Conservation (phyloP, 768 basidiomycete species). For the Tricholoma matsutake region DNA sequence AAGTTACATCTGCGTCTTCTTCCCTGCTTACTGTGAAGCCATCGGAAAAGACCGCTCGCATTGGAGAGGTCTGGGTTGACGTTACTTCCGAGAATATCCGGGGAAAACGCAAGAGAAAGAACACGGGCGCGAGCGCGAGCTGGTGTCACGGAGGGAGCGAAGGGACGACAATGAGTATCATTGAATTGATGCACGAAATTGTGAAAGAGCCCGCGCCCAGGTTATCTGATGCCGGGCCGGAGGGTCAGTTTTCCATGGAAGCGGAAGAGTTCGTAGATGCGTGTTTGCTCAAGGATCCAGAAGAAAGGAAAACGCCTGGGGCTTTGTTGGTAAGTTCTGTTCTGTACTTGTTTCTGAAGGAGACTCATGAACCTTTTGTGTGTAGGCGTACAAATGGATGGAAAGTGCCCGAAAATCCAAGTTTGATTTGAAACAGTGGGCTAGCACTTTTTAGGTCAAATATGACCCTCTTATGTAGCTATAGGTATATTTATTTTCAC, state of each 20-base stretch:
- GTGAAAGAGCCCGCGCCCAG: conserved; percentile 96
- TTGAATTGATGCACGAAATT: conserved; percentile 95
- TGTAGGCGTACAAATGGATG: conserved; percentile 73
- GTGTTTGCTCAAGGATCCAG: conserved; percentile 89
- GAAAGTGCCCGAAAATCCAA: conserved; percentile 50
- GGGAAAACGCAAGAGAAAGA: conserved; percentile 41
- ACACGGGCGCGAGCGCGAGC: conserved; percentile 85
- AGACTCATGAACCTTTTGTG: conserved; percentile 1
- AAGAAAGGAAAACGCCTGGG: conserved; percentile 76
- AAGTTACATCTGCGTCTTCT: conserved; percentile 46
- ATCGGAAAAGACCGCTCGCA: background rate
- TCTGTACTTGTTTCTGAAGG: conserved; percentile 2
- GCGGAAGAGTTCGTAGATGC: conserved; percentile 85
- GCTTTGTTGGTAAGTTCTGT: conserved; percentile 64
- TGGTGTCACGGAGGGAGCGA: conserved; percentile 87
- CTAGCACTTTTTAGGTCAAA: conserved; percentile 55
- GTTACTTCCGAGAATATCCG: background rate
- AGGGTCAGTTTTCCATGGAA: conserved; percentile 59
- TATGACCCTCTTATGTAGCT: too few species aligned
- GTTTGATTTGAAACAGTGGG: conserved; percentile 77
- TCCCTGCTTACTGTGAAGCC: conserved; percentile 1
- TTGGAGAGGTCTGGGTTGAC: background rate
- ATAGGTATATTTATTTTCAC: too few species aligned
- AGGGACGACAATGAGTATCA: conserved; percentile 94
- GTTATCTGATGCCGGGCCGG: conserved; percentile 48